Evolutionary conservation across 805 yeast genomes (phyloP).

Genomic region (Saturnispora saitoi): DNA sequence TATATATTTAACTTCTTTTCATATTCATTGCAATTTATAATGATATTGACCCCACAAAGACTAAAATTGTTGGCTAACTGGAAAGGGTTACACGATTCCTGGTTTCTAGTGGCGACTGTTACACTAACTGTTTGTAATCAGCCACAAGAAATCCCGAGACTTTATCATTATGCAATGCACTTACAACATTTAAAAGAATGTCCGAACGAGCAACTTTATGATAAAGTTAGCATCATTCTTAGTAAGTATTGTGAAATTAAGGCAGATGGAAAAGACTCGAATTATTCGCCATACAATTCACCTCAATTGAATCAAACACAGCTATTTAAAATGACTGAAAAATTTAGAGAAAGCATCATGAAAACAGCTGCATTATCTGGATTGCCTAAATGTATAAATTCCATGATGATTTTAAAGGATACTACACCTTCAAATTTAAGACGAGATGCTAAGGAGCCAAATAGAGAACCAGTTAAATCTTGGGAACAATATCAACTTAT

Average conservation of each 20-base stretch:
- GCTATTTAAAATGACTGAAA: slow-evolving; percentile 29
- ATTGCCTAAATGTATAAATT: slow-evolving; percentile 76
- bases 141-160: slow-evolving; percentile 69
- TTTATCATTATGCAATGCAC: slow-evolving; percentile 61
- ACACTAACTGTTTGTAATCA: slow-evolving; percentile 73
- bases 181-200: slow-evolving; percentile 12
- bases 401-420: slow-evolving; percentile 53
- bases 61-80: slow-evolving; percentile 45
- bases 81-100: slow-evolving; percentile 46
- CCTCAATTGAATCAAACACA: not conserved
- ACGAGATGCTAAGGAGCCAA: slow-evolving; percentile 16
- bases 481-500: slow-evolving; percentile 15
- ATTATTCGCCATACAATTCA: slow-evolving; percentile 15
- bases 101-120: slow-evolving; percentile 79
- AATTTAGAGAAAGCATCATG: slow-evolving; percentile 67
- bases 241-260: slow-evolving; percentile 20
- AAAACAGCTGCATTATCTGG: slow-evolving; percentile 78
- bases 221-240: slow-evolving; percentile 17
- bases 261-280: slow-evolving; percentile 12
- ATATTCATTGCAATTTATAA: not conserved
- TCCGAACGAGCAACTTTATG: slow-evolving; percentile 15
- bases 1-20: not conserved
- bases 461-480: slow-evolving; percentile 14
- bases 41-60: slow-evolving; percentile 45
- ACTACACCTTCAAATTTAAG: slow-evolving; percentile 50